These are phyloP conservation scores for Sugiyamaella castrensis DNA, from an alignment of 1,139 yeast species.

Conservation along the genomic window DNA sequence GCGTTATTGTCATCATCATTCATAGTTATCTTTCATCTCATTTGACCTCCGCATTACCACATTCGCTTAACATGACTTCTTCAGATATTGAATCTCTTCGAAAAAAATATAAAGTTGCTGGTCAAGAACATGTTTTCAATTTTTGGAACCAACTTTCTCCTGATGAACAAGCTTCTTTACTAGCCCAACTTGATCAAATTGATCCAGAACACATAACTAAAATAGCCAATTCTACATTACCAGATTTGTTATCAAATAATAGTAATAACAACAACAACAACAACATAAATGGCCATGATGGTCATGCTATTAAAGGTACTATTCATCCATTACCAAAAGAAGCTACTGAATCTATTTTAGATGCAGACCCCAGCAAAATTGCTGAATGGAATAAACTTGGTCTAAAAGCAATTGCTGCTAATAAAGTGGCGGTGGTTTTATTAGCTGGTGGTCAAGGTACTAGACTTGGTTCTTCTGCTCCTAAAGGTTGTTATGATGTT, in stretches of 20 bases:
- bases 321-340: slow-evolving; percentile 37
- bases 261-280: neutral
- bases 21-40: neutral
- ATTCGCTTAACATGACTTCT: slow-evolving; percentile 24
- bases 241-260: slow-evolving; percentile 23
- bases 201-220: slow-evolving; percentile 37
- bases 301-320: slow-evolving; percentile 3
- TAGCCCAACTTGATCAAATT: slow-evolving; percentile 36
- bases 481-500: slow-evolving; percentile 92
- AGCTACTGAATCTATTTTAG: slow-evolving; percentile 38
- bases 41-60: neutral
- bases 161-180: slow-evolving; percentile 30
- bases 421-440: slow-evolving; percentile 81
- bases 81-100: slow-evolving; percentile 28
- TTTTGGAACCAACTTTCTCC: slow-evolving; percentile 37
- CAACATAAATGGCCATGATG: slow-evolving; percentile 5
- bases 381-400: slow-evolving; percentile 59
- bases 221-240: slow-evolving; percentile 26
- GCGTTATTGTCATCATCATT: no score
- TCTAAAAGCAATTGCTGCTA: slow-evolving; percentile 59
- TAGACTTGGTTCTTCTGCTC: slow-evolving; percentile 80
- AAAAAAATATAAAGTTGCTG: slow-evolving; percentile 35
- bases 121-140: slow-evolving; percentile 43
- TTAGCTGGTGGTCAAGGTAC: slow-evolving; percentile 99
- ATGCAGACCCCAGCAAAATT: slow-evolving; percentile 22